These are phyloP conservation scores for Eremothecium sinecaudum DNA, from an alignment of 1,139 yeast species.

Conservation along the genomic window DNA sequence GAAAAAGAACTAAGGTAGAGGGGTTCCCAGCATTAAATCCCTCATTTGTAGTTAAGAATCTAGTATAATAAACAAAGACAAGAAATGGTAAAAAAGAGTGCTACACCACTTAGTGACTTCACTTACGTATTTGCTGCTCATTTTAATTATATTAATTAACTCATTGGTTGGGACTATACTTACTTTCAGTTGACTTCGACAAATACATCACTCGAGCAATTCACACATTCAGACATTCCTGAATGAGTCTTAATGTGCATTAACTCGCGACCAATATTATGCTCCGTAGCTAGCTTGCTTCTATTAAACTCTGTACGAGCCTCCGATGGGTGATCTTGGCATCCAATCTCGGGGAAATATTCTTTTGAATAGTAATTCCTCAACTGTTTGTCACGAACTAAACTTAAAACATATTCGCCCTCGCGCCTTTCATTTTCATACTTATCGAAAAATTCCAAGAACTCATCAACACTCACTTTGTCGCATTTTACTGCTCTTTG, in stretches of 20 bases:
- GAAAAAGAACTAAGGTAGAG: slow-evolving; percentile 37
- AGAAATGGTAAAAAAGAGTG: no score
- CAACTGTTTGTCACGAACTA: slow-evolving; percentile 22
- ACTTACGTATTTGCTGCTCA: slow-evolving; percentile 1
- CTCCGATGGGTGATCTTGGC: slow-evolving; percentile 4
- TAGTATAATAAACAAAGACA: no score
- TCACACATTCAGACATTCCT: slow-evolving; percentile 3
- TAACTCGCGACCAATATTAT: slow-evolving; percentile 16
- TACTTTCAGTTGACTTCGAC: slow-evolving; percentile 3
- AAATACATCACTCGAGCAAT: slow-evolving; percentile 1
- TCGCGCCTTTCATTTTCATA: slow-evolving; percentile 18
- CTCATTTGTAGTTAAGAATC: no score
- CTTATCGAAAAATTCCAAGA: slow-evolving; percentile 16
- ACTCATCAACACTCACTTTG: slow-evolving; percentile 17
- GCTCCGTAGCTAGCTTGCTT: slow-evolving; percentile 17
- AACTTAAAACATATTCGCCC: slow-evolving; percentile 18
- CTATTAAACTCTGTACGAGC: slow-evolving; percentile 9
- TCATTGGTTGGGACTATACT: slow-evolving; percentile 2
- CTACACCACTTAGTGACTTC: no score
- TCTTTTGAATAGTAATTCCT: slow-evolving; percentile 19
- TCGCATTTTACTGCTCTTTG: slow-evolving; percentile 22
- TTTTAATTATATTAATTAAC: slow-evolving; percentile 3
- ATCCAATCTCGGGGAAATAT: slow-evolving; percentile 13
- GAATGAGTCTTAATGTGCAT: slow-evolving; percentile 7
- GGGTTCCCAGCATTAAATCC: no score